Conservation (phyloP, 2,329 filamentous ascomycete species). For the Pyrenochaeta sp. region DNA sequence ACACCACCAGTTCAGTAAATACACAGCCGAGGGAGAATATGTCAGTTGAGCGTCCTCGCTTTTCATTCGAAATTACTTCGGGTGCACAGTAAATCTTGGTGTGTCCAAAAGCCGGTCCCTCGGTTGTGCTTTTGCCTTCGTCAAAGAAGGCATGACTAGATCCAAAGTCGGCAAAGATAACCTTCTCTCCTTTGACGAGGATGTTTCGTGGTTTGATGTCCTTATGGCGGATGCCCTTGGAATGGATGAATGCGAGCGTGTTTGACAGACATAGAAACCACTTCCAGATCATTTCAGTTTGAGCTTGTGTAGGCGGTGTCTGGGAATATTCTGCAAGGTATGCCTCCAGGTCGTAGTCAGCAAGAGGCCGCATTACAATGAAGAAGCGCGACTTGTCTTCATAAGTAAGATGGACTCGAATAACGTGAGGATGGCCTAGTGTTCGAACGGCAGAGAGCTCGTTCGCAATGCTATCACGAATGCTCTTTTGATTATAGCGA, state of each 20-base stretch:
- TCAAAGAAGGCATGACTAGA: constrained; percentile 22
- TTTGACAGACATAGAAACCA: constrained; percentile 24
- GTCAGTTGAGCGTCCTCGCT: constrained; percentile 18
- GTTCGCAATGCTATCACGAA: constrained; percentile 20
- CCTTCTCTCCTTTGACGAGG: constrained; percentile 17
- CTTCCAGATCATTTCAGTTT: constrained; percentile 4
- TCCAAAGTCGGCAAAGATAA: constrained; percentile 31
- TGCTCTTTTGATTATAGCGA: constrained; percentile 11
- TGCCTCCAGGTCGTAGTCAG: constrained; percentile 21
- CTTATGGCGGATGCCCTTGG: constrained; percentile 24
- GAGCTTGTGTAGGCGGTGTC: background rate
- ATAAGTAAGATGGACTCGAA: constrained; percentile 22
- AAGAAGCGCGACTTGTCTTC: constrained; percentile 21
- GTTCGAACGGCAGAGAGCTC: constrained; percentile 18
- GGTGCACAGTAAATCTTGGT: constrained; percentile 26
- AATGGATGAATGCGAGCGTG: constrained; percentile 24
- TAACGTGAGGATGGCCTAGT: constrained; percentile 20
- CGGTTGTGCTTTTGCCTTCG: constrained; percentile 17
- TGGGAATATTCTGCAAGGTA: constrained; percentile 7
- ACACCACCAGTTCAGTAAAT: constrained; percentile 20
- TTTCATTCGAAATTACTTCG: constrained; percentile 17
- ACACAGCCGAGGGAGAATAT: constrained; percentile 29
- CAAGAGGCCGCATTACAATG: constrained; percentile 24
- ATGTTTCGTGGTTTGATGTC: constrained; percentile 33
- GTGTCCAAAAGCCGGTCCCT: constrained; percentile 20